Conservation (phyloP, 2,329 filamentous ascomycete genomes). For the Camillea tinctor region DNA sequence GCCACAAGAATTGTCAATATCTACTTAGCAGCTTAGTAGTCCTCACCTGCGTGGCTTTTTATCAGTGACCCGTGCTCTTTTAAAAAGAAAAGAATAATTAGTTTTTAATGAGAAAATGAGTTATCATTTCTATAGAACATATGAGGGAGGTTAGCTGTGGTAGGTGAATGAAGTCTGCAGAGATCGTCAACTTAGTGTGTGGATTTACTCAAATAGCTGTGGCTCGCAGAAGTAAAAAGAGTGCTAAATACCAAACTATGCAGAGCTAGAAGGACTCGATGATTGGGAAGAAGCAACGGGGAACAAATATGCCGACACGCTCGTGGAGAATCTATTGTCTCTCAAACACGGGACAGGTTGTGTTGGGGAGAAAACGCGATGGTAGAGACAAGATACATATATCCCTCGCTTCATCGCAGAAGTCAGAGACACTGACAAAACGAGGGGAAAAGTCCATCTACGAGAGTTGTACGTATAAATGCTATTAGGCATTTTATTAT, state of each 20-base stretch:
- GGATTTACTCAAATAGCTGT: not conserved
- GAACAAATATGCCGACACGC: not conserved
- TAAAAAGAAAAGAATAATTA: not conserved
- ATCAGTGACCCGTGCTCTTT: not conserved
- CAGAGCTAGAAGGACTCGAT: not conserved
- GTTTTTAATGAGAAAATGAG: not conserved
- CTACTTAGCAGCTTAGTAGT: too few relatives aligned
- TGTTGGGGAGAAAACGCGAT: not conserved
- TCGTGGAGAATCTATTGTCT: not conserved
- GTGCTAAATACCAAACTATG: not conserved
- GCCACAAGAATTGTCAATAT: constrained; percentile 6
- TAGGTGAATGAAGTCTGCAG: not conserved
- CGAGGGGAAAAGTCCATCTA: not conserved
- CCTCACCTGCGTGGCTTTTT: not conserved
- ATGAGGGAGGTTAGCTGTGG: not conserved
- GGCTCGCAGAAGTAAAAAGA: not conserved
- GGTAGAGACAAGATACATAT: not conserved
- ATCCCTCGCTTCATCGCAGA: not conserved
- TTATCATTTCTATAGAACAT: not conserved
- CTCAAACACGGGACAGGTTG: not conserved
- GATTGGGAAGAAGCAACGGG: not conserved
- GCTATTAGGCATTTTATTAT: not conserved
- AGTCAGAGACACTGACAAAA: not conserved
- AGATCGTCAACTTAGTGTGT: not conserved
- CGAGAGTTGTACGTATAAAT: too few relatives aligned